These are phyloP conservation scores for Nothophytophthora sp. DNA, from an alignment of 352 stramenopile genomes.

Conservation along the genomic window DNA sequence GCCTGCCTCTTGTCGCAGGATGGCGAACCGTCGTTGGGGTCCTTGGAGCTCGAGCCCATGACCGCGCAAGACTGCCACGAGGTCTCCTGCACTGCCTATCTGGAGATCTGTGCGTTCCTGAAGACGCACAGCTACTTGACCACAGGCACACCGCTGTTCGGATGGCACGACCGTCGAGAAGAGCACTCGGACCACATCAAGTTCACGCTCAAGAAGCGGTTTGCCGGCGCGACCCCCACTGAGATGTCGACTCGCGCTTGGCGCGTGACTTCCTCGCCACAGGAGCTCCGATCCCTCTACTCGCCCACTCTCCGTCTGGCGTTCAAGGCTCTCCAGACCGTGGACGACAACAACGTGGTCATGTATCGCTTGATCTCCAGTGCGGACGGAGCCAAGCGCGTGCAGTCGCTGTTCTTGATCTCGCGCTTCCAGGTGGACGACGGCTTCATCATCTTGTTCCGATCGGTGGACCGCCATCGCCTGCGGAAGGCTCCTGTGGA, in stretches of 20 bases:
- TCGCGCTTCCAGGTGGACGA: slow-evolving; percentile 37
- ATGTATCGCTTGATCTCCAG: slow-evolving; percentile 48
- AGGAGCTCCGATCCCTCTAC: slow-evolving; percentile 35
- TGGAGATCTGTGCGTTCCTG: slow-evolving; percentile 45
- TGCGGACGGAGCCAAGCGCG: slow-evolving; percentile 13
- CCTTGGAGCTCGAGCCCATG: slow-evolving; percentile 32
- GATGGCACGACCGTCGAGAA: slow-evolving; percentile 50
- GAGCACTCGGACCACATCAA: slow-evolving; percentile 41
- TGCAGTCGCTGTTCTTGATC: slow-evolving; percentile 53
- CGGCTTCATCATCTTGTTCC: slow-evolving; percentile 49
- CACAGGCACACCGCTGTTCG: slow-evolving; percentile 48
- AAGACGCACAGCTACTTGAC: slow-evolving; percentile 43
- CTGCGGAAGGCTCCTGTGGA: slow-evolving; percentile 6
- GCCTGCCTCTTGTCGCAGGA: too few species aligned
- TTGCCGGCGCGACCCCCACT: slow-evolving; percentile 25
- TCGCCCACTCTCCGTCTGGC: slow-evolving; percentile 47
- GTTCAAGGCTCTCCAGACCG: slow-evolving; percentile 40
- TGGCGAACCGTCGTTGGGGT: too few species aligned
- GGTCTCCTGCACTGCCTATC: slow-evolving; percentile 34
- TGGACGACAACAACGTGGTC: slow-evolving; percentile 68
- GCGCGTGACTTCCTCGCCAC: slow-evolving; percentile 35
- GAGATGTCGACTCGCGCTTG: slow-evolving; percentile 36
- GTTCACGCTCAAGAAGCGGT: slow-evolving; percentile 61
- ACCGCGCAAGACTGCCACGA: slow-evolving; percentile 42
- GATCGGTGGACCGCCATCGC: slow-evolving; percentile 33